A percentile compares a stretch with the other conserved stretches of the same genome.
phyloP scores from a whole-genome alignment of 192 early-diverging fungal species.

The Allomyces javanicus region DNA sequence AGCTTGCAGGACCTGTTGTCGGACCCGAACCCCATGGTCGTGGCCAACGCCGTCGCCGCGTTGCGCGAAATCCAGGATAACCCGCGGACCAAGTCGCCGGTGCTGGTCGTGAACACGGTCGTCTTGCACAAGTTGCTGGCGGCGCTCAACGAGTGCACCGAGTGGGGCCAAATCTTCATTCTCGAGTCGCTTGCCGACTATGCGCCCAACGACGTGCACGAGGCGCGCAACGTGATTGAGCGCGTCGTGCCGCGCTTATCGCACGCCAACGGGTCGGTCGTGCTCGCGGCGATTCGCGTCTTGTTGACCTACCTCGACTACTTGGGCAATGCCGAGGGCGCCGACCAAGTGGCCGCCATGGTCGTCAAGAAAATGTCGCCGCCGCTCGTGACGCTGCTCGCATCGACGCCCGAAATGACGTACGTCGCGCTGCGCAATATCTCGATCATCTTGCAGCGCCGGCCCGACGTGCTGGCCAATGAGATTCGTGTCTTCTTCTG shows the following conservation, averaged over 20 bases:
- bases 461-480: conserved; percentile 63
- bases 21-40: conserved; percentile 91
- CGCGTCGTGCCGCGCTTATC: conserved; percentile 77
- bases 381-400: conserved; percentile 77
- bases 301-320: conserved; percentile 22
- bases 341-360: conserved; percentile 44
- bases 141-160: conserved; percentile 92
- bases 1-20: conserved; percentile 71
- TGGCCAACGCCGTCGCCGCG: conserved; percentile 86
- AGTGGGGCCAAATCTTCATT: conserved; percentile 98
- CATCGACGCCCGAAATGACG: conserved; percentile 79
- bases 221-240: conserved; percentile 77
- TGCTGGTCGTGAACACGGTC: conserved; percentile 54
- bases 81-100: conserved; percentile 30
- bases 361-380: conserved; percentile 83
- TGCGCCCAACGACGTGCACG: conserved; percentile 47
- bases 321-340: conserved; percentile 21
- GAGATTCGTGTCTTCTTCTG: conserved; percentile 95
- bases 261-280: conserved; percentile 92
- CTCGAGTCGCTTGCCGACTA: conserved; percentile 66
- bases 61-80: conserved; percentile 76
- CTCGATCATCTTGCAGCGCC: conserved; percentile 79
- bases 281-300: conserved; percentile 70
- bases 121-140: conserved; percentile 66
- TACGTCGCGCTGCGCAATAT: conserved; percentile 95